Percentiles rank a stretch among this genome's conserved stretches.
Conservation (phyloP, 192 early-diverging fungal genomes). For the Coemansia sp. region DNA sequence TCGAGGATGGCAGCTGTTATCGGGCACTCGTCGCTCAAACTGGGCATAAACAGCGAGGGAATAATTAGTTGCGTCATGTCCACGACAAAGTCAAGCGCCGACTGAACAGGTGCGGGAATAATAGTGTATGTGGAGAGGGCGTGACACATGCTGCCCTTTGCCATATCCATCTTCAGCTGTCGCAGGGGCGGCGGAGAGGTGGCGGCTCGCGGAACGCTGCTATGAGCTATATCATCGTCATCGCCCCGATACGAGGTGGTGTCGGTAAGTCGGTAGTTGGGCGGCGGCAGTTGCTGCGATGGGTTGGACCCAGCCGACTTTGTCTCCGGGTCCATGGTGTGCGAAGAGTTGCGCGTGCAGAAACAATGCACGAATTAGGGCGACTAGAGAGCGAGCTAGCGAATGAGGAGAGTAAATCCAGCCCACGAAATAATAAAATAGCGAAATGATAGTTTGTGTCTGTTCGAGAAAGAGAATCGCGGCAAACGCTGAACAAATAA, state of each 20-base stretch:
- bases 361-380: not conserved
- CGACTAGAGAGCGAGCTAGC: not conserved
- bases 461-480: not conserved
- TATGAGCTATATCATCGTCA: not conserved
- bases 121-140: constrained; percentile 3
- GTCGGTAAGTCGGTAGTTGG: constrained; percentile 3
- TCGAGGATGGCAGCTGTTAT: constrained; percentile 12
- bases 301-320: constrained; percentile 4
- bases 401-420: constrained; percentile 4
- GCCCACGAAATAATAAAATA: not conserved
- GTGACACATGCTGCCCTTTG: not conserved
- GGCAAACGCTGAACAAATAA: not conserved
- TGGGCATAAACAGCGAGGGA: constrained; percentile 51
- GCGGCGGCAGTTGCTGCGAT: not conserved
- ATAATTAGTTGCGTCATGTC: constrained; percentile 45
- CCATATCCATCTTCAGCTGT: not conserved
- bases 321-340: constrained; percentile 10
- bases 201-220: not conserved
- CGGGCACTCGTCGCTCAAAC: constrained; percentile 19
- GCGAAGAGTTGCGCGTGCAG: not conserved
- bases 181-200: not conserved
- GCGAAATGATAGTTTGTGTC: not conserved
- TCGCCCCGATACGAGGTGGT: not conserved
- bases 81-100: constrained; percentile 34
- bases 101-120: constrained; percentile 25